A percentile compares a stretch with the other conserved stretches of the same genome.
Conservation (phyloP, 345 rosid species). For the Trapa incisa region DNA sequence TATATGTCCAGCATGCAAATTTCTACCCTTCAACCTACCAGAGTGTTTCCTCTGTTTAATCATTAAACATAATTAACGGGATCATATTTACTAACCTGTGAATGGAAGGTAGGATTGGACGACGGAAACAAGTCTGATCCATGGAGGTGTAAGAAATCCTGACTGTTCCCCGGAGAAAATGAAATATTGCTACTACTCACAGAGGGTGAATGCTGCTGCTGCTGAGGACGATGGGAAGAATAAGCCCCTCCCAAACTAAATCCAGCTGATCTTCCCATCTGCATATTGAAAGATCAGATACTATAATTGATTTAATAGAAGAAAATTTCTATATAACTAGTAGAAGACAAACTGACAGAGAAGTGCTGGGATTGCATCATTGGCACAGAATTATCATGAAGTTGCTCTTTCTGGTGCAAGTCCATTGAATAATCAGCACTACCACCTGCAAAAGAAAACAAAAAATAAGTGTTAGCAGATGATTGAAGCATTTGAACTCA, state of each 20-base stretch:
- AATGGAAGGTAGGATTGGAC: constrained; percentile 60
- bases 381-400: constrained; percentile 84
- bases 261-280: constrained; percentile 92
- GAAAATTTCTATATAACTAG: too few species aligned
- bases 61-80: neutral
- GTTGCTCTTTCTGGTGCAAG: constrained; percentile 90
- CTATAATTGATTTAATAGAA: neutral
- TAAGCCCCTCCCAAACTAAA: constrained; percentile 74
- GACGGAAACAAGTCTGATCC: constrained; percentile 77
- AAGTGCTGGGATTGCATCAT: constrained; percentile 99
- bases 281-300: constrained; percentile 10
- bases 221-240: constrained; percentile 87
- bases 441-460: constrained; percentile 60
- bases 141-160: constrained; percentile 58
- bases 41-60: neutral
- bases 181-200: constrained; percentile 54
- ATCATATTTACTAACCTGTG: constrained; percentile 52
- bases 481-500: neutral
- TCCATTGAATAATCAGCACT: constrained; percentile 92
- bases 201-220: constrained; percentile 77
- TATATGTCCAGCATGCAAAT: neutral
- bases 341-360: constrained; percentile 45
- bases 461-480: constrained; percentile 19
- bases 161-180: constrained; percentile 49
- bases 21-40: constrained; percentile 2